These are phyloP conservation scores for Kwoniella mangroviensis DNA, from an alignment of 768 basidiomycete species.

Conservation along the genomic window DNA sequence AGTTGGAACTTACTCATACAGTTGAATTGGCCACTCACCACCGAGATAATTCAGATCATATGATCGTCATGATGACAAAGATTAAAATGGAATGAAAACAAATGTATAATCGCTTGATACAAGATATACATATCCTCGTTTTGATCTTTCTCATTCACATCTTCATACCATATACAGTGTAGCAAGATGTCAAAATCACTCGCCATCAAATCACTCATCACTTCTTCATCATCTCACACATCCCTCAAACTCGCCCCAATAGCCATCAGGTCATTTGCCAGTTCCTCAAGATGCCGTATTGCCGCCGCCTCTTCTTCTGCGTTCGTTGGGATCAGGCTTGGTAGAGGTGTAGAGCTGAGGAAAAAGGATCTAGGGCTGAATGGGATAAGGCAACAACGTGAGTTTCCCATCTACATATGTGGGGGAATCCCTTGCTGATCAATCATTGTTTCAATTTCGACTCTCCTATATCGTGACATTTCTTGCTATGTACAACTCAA, in stretches of 20 bases:
- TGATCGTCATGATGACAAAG: not conserved
- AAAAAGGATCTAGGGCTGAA: not conserved
- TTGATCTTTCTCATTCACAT: not conserved
- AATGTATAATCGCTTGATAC: not conserved
- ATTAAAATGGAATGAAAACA: not conserved
- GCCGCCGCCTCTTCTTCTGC: not conserved
- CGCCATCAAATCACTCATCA: constrained; percentile 7
- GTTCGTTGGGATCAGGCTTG: constrained; percentile 4
- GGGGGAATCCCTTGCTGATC: not conserved
- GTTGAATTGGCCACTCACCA: not conserved
- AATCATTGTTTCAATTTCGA: not conserved
- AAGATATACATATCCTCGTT: constrained; percentile 2
- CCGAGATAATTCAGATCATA: constrained; percentile 9
- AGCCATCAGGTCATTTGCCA: constrained; percentile 15
- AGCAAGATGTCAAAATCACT: constrained; percentile 7
- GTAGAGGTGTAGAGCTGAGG: constrained; percentile 12
- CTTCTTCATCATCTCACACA: constrained; percentile 17
- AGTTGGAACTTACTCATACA: no score
- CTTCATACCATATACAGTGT: not conserved
- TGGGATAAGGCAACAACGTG: constrained; percentile 23
- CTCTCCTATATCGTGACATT: not conserved
- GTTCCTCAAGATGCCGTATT: constrained; percentile 4
- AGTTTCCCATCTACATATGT: constrained; percentile 1
- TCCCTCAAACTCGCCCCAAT: not conserved
- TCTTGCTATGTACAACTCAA: not conserved